These are phyloP conservation scores for Aquilaria agallochum DNA, from an alignment of 441 rosid species.

Conservation along the genomic window DNA sequence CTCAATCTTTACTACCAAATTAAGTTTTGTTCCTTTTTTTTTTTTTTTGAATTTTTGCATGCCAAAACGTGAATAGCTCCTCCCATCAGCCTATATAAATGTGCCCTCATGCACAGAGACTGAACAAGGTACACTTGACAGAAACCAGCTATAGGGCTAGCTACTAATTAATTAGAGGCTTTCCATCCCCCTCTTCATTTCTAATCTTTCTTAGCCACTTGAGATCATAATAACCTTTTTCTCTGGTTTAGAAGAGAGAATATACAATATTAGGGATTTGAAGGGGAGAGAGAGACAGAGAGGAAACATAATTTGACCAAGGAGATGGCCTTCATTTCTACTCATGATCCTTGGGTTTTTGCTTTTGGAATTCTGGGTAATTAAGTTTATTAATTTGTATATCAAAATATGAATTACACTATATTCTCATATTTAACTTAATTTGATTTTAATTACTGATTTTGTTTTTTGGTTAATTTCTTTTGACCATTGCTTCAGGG, in stretches of 20 bases:
- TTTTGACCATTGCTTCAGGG: slow-evolving; percentile 24
- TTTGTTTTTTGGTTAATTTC: background rate
- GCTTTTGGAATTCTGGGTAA: slow-evolving; percentile 63
- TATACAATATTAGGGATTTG: background rate
- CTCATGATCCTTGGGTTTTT: slow-evolving; percentile 44
- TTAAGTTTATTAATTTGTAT: background rate
- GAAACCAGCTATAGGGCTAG: no score
- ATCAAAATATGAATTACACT: no score
- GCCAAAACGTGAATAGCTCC: no score
- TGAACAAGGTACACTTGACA: no score
- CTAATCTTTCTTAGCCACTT: background rate
- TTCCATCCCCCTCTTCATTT: slow-evolving; percentile 7
- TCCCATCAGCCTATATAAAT: no score
- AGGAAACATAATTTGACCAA: slow-evolving; percentile 8
- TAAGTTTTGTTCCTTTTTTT: no score
- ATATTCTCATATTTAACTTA: no score
- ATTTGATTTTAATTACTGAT: background rate
- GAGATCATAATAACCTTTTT: no score
- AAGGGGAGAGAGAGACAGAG: slow-evolving; percentile 11
- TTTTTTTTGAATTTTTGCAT: no score
- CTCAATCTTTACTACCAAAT: no score
- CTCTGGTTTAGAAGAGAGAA: no score
- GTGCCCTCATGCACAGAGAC: no score
- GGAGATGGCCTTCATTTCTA: slow-evolving; percentile 37
- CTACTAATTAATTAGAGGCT: background rate